Evolutionary conservation across 2,329 filamentous ascomycete genomes (phyloP).

Genomic region (Colletotrichum sp.): DNA sequence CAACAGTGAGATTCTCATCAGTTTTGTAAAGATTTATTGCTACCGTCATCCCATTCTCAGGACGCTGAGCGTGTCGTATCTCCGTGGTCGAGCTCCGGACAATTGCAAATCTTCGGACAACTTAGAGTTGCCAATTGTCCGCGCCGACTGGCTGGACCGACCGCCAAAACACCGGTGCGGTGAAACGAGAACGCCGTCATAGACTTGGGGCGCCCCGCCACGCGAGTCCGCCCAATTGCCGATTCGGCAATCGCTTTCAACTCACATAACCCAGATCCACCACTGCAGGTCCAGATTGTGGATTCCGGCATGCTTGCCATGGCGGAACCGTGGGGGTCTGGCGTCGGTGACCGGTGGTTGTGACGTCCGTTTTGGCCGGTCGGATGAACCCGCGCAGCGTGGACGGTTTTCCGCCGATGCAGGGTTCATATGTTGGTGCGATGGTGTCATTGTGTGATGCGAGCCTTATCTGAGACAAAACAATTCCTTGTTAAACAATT

Average conservation of each 20-base stretch:
- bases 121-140: neutral
- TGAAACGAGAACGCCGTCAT: neutral
- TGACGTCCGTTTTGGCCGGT: neutral
- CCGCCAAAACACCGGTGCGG: neutral
- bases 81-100: neutral
- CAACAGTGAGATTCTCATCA: neutral
- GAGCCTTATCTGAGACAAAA: neutral
- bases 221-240: neutral
- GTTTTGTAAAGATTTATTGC: neutral
- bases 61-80: neutral
- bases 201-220: neutral
- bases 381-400: neutral
- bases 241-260: neutral
- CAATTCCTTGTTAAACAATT: neutral
- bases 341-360: neutral
- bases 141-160: neutral
- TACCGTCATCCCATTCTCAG: neutral
- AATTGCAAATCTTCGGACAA: neutral
- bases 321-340: neutral
- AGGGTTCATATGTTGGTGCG: neutral
- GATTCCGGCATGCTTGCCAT: too few relatives aligned
- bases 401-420: neutral
- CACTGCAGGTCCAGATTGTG: neutral
- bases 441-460: neutral
- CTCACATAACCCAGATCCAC: neutral